Conservation (phyloP, 257 asterid species). For the Anisodus tanguticus region DNA sequence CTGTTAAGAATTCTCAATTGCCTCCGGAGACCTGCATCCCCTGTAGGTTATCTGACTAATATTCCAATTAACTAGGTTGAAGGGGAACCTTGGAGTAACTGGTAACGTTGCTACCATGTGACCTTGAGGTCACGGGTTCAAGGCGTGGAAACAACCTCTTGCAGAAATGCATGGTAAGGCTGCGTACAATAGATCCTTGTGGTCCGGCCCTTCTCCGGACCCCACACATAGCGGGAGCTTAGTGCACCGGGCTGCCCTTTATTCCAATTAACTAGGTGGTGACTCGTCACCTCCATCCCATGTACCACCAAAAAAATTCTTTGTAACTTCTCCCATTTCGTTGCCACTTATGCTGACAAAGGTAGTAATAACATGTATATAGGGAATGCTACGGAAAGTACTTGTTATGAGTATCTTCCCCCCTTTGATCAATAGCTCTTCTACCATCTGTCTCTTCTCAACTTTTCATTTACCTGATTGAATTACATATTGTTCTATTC, state of each 20-base stretch:
- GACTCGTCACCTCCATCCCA: background rate
- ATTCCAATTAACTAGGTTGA: background rate
- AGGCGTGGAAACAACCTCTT: too few relatives aligned
- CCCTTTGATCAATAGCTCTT: background rate
- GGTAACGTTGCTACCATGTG: too few relatives aligned
- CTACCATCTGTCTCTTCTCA: background rate
- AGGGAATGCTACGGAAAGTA: background rate
- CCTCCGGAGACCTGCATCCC: background rate
- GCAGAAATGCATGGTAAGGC: too few relatives aligned
- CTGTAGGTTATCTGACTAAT: background rate
- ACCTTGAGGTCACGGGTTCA: too few relatives aligned
- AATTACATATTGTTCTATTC: background rate
- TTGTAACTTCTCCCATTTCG: background rate
- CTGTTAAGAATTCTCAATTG: background rate
- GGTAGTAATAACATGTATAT: background rate
- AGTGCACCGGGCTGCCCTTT: too few relatives aligned
- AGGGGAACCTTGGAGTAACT: too few relatives aligned
- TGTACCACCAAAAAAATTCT: background rate
- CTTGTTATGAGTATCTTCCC: background rate
- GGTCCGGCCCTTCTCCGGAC: too few relatives aligned
- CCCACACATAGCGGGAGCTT: too few relatives aligned
- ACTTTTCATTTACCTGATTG: background rate
- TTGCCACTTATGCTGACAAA: background rate
- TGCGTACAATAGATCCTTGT: too few relatives aligned
- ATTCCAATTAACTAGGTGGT: background rate